Evolutionary conservation across 164 flowering plant genomes (phyloP), one percentile per base, ranked within the genome.

Genomic region (Piper longum): DNA sequence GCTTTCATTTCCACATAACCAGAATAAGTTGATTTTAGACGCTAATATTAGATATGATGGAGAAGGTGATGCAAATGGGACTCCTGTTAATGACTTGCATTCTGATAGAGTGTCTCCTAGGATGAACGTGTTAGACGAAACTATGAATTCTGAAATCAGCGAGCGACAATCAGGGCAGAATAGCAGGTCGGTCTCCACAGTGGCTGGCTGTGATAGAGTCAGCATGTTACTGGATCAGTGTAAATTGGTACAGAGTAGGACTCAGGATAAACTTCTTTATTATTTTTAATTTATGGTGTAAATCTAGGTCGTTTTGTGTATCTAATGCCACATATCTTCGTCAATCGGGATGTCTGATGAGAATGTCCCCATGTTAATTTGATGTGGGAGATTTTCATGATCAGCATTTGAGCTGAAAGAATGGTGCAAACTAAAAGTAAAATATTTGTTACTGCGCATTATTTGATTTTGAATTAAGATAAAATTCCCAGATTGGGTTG

Each of bases 1-100:
- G 55, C 4, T 48, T 48, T 14, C 52, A 48, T 9, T 26, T 26
- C 36, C 65, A 39, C 60, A 56, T 19, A 43, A 13, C 67, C 51
- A 64, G 60, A 14, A 52, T 56, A 9, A 74, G 74, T 63, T 56
- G 51, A 64, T 43, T 59, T 69, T 67, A 40, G 41, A 67, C 41
- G 65, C 64, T 45, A 16, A 16, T 71, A 16, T 71, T 3, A 5
- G 9, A 54, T 52, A 48, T 9, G 56, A 2, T 42, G 39, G 64
- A 26, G 39, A 66, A 16, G 61, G 36, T 63, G 72, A 69, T 45
- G 39, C 63, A 61, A 8, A 16, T 48, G 71, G 61, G 43, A 62
- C 36, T 60, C 40, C 65, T 17, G 43, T 7, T 26, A 48, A 61
- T 40, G 36, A 13, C 60, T 48, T 3, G 11, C 52, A 48, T 9